Evolutionary conservation across 164 flowering plant genomes (phyloP), one percentile per base, ranked within the genome.

Genomic region (Berberis thunbergii): DNA sequence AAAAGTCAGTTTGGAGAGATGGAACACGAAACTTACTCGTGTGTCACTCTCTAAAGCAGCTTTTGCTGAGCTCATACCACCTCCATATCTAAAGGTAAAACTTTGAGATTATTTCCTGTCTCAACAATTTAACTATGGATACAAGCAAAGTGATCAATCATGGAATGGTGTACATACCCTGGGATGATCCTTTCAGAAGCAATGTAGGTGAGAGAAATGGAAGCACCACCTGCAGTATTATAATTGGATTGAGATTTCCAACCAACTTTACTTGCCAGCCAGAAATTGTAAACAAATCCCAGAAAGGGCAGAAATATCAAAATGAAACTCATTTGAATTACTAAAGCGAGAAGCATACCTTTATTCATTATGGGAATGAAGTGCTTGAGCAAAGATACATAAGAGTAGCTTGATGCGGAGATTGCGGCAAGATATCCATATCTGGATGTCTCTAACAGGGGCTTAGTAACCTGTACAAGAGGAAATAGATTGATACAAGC

Each of bases 1-100:
- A 4, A 11, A 3, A 43, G 7, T 13, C 45, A 9, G 13, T 41
- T 11, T 12, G 54, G 13, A 8, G 40, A 41, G 50, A 50, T 43
- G 50, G 8, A 57, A 52, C 26, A 26, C 26, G 26, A 26, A 54
- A 75, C 89, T 74, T 52, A 88, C 98, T 62, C 75, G 70, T 13
- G 97, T 94, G 69, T 94, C 98, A 76, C 98, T 91, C 78, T 91
- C 97, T n/a, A 94, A 75, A 38, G 97, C 98, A 54, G 98, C 91
- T 74, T 94, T 94, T 6, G 99, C 99, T 58, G 99, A 91, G 70
- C 97, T 94, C 97, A 94, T 94, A 40, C 99, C 99, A 26, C 99
- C 99, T 64, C 97, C 97, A 70, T 94, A 94, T 61, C 99, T 94
- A 80, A 41, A 52, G 4, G 4, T 8, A 52, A 52, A 52, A 26